phyloP scores from a whole-genome alignment of 768 basidiomycete species.

The Tulasnella sp. region DNA sequence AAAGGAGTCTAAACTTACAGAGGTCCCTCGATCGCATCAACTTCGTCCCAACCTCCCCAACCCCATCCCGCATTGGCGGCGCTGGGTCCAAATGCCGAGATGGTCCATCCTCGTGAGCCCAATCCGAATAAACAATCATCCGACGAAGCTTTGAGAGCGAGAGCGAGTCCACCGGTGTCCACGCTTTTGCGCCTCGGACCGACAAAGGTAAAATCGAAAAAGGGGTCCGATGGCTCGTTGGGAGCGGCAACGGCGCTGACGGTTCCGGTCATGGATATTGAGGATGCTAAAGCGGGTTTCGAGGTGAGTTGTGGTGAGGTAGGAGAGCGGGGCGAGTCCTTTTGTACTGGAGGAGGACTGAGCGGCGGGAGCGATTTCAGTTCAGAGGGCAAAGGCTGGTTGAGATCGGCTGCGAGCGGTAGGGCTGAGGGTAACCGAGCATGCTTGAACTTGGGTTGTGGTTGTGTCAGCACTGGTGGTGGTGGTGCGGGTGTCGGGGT shows the following conservation, averaged over 20 bases:
- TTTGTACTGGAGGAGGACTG: neutral
- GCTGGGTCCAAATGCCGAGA: neutral
- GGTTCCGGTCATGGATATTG: neutral
- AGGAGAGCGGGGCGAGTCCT: neutral
- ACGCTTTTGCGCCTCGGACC: constrained; percentile 53
- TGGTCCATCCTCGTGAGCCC: neutral
- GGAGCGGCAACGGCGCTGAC: neutral
- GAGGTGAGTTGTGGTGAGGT: neutral
- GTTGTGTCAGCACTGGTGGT: neutral
- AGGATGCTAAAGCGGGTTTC: neutral
- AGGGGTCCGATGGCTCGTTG: neutral
- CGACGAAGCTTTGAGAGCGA: constrained; percentile 44
- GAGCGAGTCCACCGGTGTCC: constrained; percentile 80
- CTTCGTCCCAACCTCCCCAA: constrained; percentile 56
- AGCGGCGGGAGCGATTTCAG: neutral
- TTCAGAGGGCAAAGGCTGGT: neutral
- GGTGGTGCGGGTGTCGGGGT: neutral
- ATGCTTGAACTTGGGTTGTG: neutral
- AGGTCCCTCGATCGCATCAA: constrained; percentile 32
- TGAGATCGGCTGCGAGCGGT: neutral
- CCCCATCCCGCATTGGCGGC: constrained; percentile 43
- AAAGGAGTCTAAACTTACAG: constrained; percentile 29
- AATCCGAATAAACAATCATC: constrained; percentile 25
- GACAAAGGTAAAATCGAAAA: neutral
- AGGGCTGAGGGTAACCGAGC: neutral